Evolutionary conservation across 1,139 yeast species (phyloP).

Genomic region (Hyphopichia khmerensis): DNA sequence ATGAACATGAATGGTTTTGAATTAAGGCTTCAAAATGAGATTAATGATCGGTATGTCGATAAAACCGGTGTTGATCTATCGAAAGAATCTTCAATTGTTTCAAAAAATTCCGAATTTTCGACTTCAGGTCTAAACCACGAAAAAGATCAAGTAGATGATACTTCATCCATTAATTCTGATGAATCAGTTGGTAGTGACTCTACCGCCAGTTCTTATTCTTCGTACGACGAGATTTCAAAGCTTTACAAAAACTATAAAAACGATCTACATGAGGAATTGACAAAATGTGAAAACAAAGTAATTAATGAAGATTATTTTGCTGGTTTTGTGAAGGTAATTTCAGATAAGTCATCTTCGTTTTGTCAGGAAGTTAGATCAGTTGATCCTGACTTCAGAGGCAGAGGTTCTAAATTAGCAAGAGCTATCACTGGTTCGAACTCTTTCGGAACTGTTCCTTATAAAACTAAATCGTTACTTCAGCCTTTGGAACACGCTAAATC

Average conservation of each 20-base stretch:
- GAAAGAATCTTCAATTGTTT: neutral
- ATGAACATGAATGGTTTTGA: conserved; percentile 60
- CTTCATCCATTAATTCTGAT: conserved; percentile 4
- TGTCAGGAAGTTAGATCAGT: conserved; percentile 38
- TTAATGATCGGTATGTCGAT: conserved; percentile 15
- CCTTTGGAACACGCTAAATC: conserved; percentile 24
- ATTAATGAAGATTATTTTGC: conserved; percentile 31
- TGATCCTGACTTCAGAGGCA: conserved; percentile 42
- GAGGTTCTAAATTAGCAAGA: conserved; percentile 47
- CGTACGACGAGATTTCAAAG: conserved; percentile 40
- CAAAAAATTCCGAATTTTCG: neutral
- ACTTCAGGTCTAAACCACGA: neutral
- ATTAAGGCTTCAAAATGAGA: conserved; percentile 20
- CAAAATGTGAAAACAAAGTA: conserved; percentile 14
- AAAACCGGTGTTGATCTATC: neutral
- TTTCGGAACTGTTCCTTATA: conserved; percentile 41
- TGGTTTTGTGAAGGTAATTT: conserved; percentile 29
- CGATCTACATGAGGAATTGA: conserved; percentile 20
- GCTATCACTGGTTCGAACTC: conserved; percentile 46
- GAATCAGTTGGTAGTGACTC: conserved; percentile 6
- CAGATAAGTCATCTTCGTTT: conserved; percentile 37
- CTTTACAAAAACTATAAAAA: conserved; percentile 29
- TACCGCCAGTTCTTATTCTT: conserved; percentile 30
- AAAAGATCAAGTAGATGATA: conserved; percentile 5
- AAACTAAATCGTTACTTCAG: conserved; percentile 41